phyloP scores from a whole-genome alignment of 805 yeast genomes.

The Pichia gijzeniarum region DNA sequence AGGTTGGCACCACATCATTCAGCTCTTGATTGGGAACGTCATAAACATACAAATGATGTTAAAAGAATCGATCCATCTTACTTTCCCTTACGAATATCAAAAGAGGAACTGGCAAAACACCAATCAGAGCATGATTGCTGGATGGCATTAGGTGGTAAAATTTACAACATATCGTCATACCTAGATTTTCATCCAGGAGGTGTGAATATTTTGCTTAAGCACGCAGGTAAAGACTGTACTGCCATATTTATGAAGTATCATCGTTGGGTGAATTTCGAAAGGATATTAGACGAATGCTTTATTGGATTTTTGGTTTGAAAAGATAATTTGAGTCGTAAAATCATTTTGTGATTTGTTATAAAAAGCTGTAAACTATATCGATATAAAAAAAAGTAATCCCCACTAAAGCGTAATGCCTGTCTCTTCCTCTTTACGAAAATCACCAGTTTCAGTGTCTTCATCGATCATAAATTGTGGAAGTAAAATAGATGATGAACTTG shows the following conservation, averaged over 20 bases:
- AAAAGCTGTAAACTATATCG: too few species aligned
- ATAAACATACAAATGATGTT: slow-evolving; percentile 44
- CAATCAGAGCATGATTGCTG: slow-evolving; percentile 64
- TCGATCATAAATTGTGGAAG: slow-evolving; percentile 1
- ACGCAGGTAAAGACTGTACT: slow-evolving; percentile 85
- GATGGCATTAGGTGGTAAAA: slow-evolving; percentile 75
- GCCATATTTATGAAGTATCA: slow-evolving; percentile 63
- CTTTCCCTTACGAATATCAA: slow-evolving; percentile 52
- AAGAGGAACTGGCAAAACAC: slow-evolving; percentile 49
- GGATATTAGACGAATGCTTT: slow-evolving; percentile 70
- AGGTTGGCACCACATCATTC: slow-evolving; percentile 72
- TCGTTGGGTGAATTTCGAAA: slow-evolving; percentile 72
- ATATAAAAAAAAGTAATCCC: not conserved
- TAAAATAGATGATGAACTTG: slow-evolving; percentile 2
- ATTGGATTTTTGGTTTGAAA: slow-evolving; percentile 46
- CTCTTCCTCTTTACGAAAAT: too few species aligned
- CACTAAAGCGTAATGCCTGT: not conserved
- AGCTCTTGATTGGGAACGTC: slow-evolving; percentile 78
- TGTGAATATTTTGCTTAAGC: slow-evolving; percentile 60
- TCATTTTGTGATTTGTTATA: not conserved
- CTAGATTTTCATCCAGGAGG: slow-evolving; percentile 93
- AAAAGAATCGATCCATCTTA: slow-evolving; percentile 41
- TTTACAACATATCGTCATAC: slow-evolving; percentile 83
- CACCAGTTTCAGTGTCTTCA: not conserved
- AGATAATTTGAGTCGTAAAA: not conserved